Conservation (phyloP, 495 filamentous ascomycete species). For the Hamigera avellanea region DNA sequence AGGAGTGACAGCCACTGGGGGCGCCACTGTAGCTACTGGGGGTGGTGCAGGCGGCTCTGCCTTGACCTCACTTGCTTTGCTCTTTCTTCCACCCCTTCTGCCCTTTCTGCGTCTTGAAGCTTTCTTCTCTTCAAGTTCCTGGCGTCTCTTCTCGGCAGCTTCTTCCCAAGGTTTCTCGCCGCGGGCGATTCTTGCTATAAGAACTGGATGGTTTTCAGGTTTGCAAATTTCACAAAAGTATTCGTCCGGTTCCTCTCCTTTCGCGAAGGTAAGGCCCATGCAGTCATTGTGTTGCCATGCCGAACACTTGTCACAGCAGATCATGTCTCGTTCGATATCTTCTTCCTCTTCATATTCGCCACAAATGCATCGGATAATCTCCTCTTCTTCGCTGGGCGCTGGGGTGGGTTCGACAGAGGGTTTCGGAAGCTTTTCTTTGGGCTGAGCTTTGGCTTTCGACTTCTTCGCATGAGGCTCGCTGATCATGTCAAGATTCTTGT, state of each 20-base stretch:
- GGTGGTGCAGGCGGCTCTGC: slow-evolving; percentile 15
- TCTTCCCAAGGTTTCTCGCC: slow-evolving; percentile 86
- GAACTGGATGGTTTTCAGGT: slow-evolving; percentile 66
- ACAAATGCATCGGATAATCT: slow-evolving; percentile 86
- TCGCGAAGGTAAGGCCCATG: slow-evolving; percentile 71
- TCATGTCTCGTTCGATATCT: slow-evolving; percentile 71
- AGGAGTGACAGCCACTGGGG: slow-evolving; percentile 20
- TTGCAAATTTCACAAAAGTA: slow-evolving; percentile 89
- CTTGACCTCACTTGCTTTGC: slow-evolving; percentile 30
- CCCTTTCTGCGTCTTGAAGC: slow-evolving; percentile 32
- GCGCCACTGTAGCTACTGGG: slow-evolving; percentile 17
- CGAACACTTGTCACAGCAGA: slow-evolving; percentile 80
- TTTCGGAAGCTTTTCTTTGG: slow-evolving; percentile 39
- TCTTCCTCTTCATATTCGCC: slow-evolving; percentile 76
- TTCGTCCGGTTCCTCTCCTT: slow-evolving; percentile 59
- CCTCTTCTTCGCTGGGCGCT: slow-evolving; percentile 50
- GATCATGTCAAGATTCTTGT: slow-evolving; percentile 68
- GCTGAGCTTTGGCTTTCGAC: slow-evolving; percentile 47
- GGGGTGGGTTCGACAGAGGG: slow-evolving; percentile 38
- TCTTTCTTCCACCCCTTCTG: slow-evolving; percentile 31
- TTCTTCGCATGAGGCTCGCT: slow-evolving; percentile 52
- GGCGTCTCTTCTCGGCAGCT: slow-evolving; percentile 40
- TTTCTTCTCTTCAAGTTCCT: slow-evolving; percentile 38
- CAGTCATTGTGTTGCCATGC: slow-evolving; percentile 97
- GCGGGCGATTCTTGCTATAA: slow-evolving; percentile 57